phyloP scores from a whole-genome alignment of 2,329 filamentous ascomycete genomes.

The Phaeoacremonium minimum region DNA sequence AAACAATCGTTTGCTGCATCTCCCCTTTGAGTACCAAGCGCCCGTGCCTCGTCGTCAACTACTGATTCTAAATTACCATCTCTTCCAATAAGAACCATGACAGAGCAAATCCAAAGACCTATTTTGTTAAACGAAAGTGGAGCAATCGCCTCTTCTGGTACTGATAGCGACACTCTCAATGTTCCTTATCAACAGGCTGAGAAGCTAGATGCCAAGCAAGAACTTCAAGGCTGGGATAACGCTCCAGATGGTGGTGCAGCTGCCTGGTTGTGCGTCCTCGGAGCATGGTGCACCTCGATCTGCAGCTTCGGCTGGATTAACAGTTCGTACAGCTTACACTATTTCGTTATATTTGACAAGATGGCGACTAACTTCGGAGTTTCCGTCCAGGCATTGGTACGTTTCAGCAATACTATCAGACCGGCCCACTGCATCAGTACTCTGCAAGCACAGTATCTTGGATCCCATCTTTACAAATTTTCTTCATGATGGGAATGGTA shows the following conservation, averaged over 20 bases:
- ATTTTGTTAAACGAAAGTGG: too few relatives aligned
- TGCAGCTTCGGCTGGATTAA: constrained; percentile 15
- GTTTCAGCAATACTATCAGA: constrained; percentile 46
- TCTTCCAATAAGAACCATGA: too few relatives aligned
- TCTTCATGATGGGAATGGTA: constrained; percentile 17
- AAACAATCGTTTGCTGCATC: too few relatives aligned
- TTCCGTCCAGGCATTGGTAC: constrained; percentile 23
- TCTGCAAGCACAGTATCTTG: constrained; percentile 42
- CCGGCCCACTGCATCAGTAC: constrained; percentile 31
- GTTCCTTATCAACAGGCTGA: background rate
- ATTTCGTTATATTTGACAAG: too few relatives aligned
- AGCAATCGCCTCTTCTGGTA: too few relatives aligned
- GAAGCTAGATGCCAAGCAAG: background rate
- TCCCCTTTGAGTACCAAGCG: too few relatives aligned
- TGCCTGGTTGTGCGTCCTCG: constrained; percentile 18
- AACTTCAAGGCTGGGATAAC: background rate
- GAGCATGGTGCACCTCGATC: constrained; percentile 15
- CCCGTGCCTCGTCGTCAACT: too few relatives aligned
- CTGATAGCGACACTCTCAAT: background rate
- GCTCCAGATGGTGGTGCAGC: constrained; percentile 13
- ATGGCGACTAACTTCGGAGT: background rate
- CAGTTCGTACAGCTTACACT: constrained; percentile 3
- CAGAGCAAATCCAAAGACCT: too few relatives aligned
- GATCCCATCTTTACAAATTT: constrained; percentile 42
- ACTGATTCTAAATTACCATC: too few relatives aligned